Evolutionary conservation across 768 basidiomycete species (phyloP), one percentile per base, ranked within the genome.

Genomic region (Lentinula raphanica): DNA sequence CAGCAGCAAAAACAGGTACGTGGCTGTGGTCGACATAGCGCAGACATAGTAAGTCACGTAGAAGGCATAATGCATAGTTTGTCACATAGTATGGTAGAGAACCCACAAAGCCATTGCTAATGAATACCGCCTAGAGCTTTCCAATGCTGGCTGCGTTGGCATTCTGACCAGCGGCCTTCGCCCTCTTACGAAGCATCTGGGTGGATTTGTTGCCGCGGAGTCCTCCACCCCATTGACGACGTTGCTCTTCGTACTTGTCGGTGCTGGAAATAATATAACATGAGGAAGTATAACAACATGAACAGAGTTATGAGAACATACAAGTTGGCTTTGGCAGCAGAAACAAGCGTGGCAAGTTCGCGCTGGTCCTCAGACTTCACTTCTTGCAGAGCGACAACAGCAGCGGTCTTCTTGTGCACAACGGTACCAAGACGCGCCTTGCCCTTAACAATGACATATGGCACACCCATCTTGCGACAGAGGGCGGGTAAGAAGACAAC

Each of bases 381-480:
- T 23, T 99, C 96, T 76, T 94, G 92, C 58, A 99, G 73, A 38
- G 91, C 88, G 56, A 97, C 76, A 54, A 95, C 89, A 54, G 95
- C 88, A 46, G 94, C 87, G 53, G 94, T 98, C 86, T 98, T 98
- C 86, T 97, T 97, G 85, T 97, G 92, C 38, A 95, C 93, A 61
- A 98, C 94, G 5, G 95, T 93, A 66, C 96, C 96, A 68, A 98
- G 92, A 72, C 96, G 92, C 58, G 96, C 92, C 78, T 98, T 98
- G 78, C 92, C 90, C 81, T 98, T 98, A 66, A 97, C 95, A 65
- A 99, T 97, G 63, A 94, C 92, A 76, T 98, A 98, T 45, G 95
- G 95, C 27, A 98, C 90, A 72, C 95, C 95, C 95, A 98, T 98
- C 87, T 98, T 98, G 75, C 94, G 88, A 81, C 96, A 99, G 60